Percentiles rank a stretch among this genome's conserved stretches.
Conservation (phyloP, 108 stramenopile species). For the Parmales sp. region DNA sequence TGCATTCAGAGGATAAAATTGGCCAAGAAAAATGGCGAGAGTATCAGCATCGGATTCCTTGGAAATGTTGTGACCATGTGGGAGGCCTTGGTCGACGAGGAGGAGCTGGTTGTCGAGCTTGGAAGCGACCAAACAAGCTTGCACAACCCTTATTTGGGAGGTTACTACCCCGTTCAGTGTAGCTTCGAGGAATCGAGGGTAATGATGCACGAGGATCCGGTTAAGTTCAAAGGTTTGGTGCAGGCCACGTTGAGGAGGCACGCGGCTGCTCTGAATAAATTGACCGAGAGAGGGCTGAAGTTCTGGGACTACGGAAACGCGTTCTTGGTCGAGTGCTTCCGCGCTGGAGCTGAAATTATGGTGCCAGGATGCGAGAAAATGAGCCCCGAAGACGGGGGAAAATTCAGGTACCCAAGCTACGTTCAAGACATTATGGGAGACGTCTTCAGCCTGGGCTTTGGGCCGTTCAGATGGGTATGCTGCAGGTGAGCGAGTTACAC, state of each 20-base stretch:
- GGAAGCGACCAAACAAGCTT: slow-evolving; percentile 3
- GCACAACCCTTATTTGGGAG: slow-evolving; percentile 8
- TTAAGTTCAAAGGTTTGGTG: neutral
- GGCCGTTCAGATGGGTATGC: slow-evolving; percentile 7
- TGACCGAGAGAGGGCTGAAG: neutral
- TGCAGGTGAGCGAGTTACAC: too few species aligned
- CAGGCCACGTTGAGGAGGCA: neutral
- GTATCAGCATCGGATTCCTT: neutral
- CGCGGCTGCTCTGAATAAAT: neutral
- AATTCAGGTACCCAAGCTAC: slow-evolving; percentile 4
- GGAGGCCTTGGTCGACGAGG: slow-evolving; percentile 12
- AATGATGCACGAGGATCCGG: slow-evolving; percentile 1
- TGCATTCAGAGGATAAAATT: too few species aligned
- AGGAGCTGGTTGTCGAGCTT: neutral
- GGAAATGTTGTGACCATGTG: neutral
- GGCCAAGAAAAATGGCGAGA: neutral
- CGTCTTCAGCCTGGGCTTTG: slow-evolving; percentile 1
- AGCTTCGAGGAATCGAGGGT: slow-evolving; percentile 3
- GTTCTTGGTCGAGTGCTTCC: slow-evolving; percentile 8
- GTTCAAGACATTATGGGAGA: slow-evolving; percentile 7
- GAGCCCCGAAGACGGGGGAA: neutral
- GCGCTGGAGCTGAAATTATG: slow-evolving; percentile 2
- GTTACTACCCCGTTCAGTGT: neutral
- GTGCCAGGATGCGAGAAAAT: neutral
- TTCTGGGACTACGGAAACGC: slow-evolving; percentile 11